Evolutionary conservation across 352 stramenopile species (phyloP).

Genomic region (Pythium phragmitis): DNA sequence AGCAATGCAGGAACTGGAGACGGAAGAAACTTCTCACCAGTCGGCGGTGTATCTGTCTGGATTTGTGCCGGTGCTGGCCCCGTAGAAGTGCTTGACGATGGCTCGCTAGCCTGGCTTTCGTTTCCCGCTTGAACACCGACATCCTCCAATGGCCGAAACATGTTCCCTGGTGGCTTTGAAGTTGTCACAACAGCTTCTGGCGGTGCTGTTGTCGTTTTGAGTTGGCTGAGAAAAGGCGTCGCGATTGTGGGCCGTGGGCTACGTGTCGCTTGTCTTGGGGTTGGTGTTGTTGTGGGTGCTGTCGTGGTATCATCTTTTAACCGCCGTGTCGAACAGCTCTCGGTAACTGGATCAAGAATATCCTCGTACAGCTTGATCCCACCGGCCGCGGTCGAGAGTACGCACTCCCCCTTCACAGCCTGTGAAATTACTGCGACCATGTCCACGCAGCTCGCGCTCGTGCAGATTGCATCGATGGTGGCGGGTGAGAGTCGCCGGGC

Average conservation of each 20-base stretch:
- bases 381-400: neutral
- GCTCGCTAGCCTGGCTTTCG: too few relatives aligned
- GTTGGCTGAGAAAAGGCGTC: too few relatives aligned
- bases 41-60: neutral
- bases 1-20: neutral
- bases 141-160: too few relatives aligned
- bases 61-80: neutral
- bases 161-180: too few relatives aligned
- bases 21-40: neutral
- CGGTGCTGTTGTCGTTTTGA: too few relatives aligned
- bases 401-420: neutral
- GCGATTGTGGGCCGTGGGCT: too few relatives aligned
- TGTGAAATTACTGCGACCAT: neutral
- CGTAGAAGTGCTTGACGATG: too few relatives aligned
- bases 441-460: neutral
- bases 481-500: neutral
- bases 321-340: neutral
- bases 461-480: neutral
- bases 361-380: slow-evolving; percentile 6
- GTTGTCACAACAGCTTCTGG: too few relatives aligned
- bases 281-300: too few relatives aligned
- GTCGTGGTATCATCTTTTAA: too few relatives aligned
- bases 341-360: neutral
- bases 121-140: too few relatives aligned
- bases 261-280: too few relatives aligned